Evolutionary conservation across 345 rosid genomes (phyloP).

Genomic region (Aquilaria yunnanensis): DNA sequence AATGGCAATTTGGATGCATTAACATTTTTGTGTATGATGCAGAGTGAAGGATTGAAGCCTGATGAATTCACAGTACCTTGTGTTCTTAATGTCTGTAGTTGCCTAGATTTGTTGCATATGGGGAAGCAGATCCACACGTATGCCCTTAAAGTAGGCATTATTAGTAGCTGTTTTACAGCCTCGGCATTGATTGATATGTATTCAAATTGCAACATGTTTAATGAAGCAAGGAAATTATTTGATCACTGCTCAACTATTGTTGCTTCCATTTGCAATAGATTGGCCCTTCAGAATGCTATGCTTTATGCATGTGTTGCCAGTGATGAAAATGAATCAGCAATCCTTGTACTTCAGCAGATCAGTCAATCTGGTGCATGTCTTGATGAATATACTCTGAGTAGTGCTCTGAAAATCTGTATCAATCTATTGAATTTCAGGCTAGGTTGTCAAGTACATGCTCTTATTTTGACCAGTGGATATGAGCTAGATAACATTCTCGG

Average conservation of each 20-base stretch:
- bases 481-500: constrained; percentile 55
- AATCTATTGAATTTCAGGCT: constrained; percentile 39
- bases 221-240: constrained; percentile 37
- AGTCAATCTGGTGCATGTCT: constrained; percentile 29
- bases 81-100: constrained; percentile 48
- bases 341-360: constrained; percentile 34
- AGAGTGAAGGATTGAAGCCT: constrained; percentile 43
- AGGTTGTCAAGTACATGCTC: constrained; percentile 61
- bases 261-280: constrained; percentile 11
- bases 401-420: constrained; percentile 54
- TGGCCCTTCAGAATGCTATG: constrained; percentile 57
- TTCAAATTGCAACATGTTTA: constrained; percentile 41
- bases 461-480: constrained; percentile 43
- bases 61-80: constrained; percentile 67
- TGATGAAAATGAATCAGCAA: constrained; percentile 38
- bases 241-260: constrained; percentile 11
- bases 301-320: constrained; percentile 51
- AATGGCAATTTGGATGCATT: constrained; percentile 40
- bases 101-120: constrained; percentile 28
- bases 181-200: constrained; percentile 74
- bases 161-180: constrained; percentile 38
- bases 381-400: constrained; percentile 60
- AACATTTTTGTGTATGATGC: constrained; percentile 52
- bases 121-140: constrained; percentile 59
- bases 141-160: constrained; percentile 46